Conservation (phyloP, 306 rosid species). For the Cucumis sativus region Cucumber_9930_V3 NC_026660.2:23606001-23606500, state of each 20-base stretch:
- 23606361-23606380: no score
- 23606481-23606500: no score
- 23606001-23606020: neutral
- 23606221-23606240: neutral
- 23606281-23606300: constrained; percentile 99
- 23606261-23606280: constrained; percentile 34
- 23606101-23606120: neutral
- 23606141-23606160: neutral
- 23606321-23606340: constrained; percentile 55
- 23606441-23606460: no score
- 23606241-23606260: neutral
- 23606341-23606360: neutral
- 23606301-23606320: constrained; percentile 96
- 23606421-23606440: no score
- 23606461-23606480: no score
- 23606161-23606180: neutral
- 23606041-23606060: neutral
- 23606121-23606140: neutral
- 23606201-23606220: neutral
- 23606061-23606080: neutral
- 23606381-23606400: neutral
- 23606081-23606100: neutral
- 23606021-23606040: neutral
- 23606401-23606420: no score
- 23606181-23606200: neutral